Percentiles rank a stretch among this genome's conserved stretches.
Conservation (phyloP, 2,329 filamentous ascomycete species). For the Trichophyton verrucosum region DNA sequence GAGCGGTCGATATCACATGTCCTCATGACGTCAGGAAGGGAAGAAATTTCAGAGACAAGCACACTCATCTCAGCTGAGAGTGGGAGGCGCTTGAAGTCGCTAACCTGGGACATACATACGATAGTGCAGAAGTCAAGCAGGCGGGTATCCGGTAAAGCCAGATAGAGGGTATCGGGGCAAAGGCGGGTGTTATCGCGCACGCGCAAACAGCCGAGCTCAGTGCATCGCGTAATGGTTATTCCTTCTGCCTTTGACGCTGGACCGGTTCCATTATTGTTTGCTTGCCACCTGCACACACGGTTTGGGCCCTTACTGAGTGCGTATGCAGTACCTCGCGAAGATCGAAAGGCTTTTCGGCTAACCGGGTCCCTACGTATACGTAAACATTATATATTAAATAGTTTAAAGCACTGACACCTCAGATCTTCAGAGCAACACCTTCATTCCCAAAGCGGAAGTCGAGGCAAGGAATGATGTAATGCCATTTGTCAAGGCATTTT, state of each 20-base stretch:
- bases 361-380: background rate
- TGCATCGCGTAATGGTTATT: background rate
- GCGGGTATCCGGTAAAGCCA: background rate
- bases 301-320: background rate
- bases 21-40: background rate
- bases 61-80: background rate
- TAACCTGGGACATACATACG: background rate
- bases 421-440: background rate
- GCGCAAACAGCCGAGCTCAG: background rate
- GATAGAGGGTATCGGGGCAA: background rate
- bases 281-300: background rate
- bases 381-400: background rate
- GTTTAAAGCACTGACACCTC: background rate
- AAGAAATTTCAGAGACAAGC: background rate
- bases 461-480: background rate
- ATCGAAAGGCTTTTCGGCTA: background rate
- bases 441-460: background rate
- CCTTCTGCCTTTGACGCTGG: background rate
- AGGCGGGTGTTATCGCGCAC: background rate
- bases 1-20: background rate
- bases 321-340: background rate
- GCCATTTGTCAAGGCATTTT: background rate
- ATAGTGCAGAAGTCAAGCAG: background rate
- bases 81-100: conserved; percentile 1
- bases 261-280: background rate